These are phyloP conservation scores for Filobasidium floriforme DNA, from an alignment of 768 basidiomycete genomes.

Conservation along the genomic window DNA sequence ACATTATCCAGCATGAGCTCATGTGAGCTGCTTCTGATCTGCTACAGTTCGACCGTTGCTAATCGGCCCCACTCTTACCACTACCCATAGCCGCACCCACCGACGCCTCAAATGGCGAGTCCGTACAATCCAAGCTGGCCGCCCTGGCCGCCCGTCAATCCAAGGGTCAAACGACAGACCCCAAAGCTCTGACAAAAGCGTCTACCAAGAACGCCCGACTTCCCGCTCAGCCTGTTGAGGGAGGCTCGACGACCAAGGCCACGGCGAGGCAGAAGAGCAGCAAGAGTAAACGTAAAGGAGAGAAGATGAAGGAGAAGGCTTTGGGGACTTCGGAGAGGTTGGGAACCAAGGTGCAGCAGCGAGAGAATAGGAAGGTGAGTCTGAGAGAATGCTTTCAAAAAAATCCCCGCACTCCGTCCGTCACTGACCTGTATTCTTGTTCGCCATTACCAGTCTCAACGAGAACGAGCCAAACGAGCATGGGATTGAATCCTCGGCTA, in stretches of 20 bases:
- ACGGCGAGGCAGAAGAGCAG: conserved; percentile 10
- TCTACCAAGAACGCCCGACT: conserved; percentile 9
- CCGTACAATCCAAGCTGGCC: conserved; percentile 18
- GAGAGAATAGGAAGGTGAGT: conserved; percentile 21
- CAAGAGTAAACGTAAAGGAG: conserved; percentile 11
- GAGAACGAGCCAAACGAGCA: conserved; percentile 10
- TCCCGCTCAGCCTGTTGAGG: background rate
- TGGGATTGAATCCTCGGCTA: conserved; percentile 13
- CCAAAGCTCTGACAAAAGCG: conserved; percentile 6
- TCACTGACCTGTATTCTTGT: background rate
- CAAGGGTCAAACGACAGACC: conserved; percentile 17
- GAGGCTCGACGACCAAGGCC: background rate
- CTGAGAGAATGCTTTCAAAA: background rate
- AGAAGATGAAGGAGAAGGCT: conserved; percentile 21
- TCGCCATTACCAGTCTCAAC: background rate
- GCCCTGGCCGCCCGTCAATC: conserved; percentile 24
- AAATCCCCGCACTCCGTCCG: background rate
- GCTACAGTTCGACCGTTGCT: no score
- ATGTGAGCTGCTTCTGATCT: no score
- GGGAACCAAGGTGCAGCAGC: conserved; percentile 14
- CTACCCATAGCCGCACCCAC: background rate
- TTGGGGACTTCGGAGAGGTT: conserved; percentile 7
- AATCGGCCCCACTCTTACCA: background rate
- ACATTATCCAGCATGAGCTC: no score
- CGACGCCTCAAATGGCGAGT: background rate